Conservation (phyloP, 1,139 yeast species). For the Ogataea hybrid region DNA sequence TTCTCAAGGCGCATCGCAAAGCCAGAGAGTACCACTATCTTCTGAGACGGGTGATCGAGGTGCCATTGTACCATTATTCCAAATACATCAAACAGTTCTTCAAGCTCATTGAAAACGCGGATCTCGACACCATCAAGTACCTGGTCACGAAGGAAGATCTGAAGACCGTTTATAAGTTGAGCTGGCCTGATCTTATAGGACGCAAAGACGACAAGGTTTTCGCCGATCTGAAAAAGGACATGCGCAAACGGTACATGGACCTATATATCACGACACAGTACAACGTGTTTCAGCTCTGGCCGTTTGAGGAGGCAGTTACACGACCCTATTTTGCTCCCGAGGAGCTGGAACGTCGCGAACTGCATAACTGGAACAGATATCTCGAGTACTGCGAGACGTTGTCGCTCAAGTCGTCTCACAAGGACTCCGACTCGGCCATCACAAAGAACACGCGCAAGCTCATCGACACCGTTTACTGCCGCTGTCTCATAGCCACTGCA, state of each 20-base stretch:
- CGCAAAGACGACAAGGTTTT: conserved; percentile 17
- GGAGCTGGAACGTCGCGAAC: conserved; percentile 40
- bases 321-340: conserved; percentile 52
- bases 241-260: conserved; percentile 49
- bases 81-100: conserved; percentile 51
- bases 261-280: conserved; percentile 61
- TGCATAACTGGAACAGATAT: conserved; percentile 60
- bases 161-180: conserved; percentile 31
- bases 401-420: conserved; percentile 23
- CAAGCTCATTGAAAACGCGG: conserved; percentile 39
- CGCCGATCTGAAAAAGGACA: conserved; percentile 34
- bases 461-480: conserved; percentile 48
- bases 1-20: conserved; percentile 42
- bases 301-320: conserved; percentile 54
- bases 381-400: conserved; percentile 50
- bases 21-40: conserved; percentile 43
- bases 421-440: conserved; percentile 20
- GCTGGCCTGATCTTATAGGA: conserved; percentile 28
- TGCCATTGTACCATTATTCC: conserved; percentile 78
- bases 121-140: conserved; percentile 33
- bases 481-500: conserved; percentile 55
- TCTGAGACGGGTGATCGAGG: conserved; percentile 58
- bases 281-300: conserved; percentile 58
- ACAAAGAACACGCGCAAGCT: conserved; percentile 28
- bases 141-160: conserved; percentile 28